Evolutionary conservation across 495 filamentous ascomycete species (phyloP), one percentile per base, ranked within the genome.

Genomic region (Paragyromitra xinjiangensis): DNA sequence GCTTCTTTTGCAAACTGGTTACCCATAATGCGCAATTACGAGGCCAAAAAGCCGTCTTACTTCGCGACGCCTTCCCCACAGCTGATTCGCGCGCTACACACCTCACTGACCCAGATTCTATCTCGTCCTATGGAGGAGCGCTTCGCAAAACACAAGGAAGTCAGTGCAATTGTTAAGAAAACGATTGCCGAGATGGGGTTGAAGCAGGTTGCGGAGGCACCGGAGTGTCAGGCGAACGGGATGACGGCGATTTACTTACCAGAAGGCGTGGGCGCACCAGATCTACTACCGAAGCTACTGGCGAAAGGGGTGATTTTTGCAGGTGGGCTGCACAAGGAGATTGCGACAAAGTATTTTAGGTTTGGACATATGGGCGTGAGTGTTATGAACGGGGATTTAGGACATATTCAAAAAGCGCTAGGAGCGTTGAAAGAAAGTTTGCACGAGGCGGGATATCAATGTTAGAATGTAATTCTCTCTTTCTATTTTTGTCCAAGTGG

Each of bases 11-110:
- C 92, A 86, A 98, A 99, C 85, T 99, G 95, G 95, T 87, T 95
- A 50, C 95, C 95, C 64, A 96, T 99, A 82, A 98, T 99, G 95
- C 90, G 94, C 86, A 97, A 97, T 83, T 99, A 99, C 86, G 95
- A 99, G 86, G 93, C 92, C 79, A 91, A 92, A 85, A 99, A 98
- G 85, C 89, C 96, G 53, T 97, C 93, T 12, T 99, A 99, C 86
- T 99, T 99, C 83, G 95, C 95, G 37, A 99, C 95, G 12, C 95
- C 95, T 0, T 92, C 93, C 12, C 97, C 95, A 6, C 95, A 99
- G 85, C 90, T 99, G 51, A 87, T 99, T 78, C 95, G 92, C 83
- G 95, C 95, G 44, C 90, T 99, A 53, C 93, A 99, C 86, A 98
- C 95, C 24, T 90, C 94, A n/a, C 87, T 99, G 37, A 90, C 83